Base-by-base conservation (phyloP, 2,329 filamentous ascomycete genomes). In the Geosmithia putterillii region DNA sequence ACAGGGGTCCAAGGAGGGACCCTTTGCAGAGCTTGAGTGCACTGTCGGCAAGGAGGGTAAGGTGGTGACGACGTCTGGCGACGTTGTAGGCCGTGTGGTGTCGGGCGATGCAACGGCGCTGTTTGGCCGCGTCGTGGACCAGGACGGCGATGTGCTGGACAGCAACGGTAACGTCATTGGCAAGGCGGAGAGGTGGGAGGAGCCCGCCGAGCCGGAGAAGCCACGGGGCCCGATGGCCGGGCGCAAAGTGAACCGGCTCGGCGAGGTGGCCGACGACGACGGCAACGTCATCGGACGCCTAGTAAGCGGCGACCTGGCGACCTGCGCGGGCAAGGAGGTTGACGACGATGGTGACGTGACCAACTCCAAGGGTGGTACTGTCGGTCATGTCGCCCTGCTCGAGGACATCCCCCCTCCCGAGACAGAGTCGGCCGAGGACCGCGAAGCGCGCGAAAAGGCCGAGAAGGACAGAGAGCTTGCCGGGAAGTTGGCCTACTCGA, bases 121-220 rank as follows among this genome's bases (percentile, higher is more conserved):
- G 1, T 76, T 81, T 34, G 86, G 86, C 15, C 81, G 85, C 40
- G 54, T 69, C 8, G 86, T 92, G 17, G 86, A 92, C 45, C 81
- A 86, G 48, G 86, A 94, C 49, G 86, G 86, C 34, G 86, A 92
- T 45, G 79, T 94, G 25, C 70, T 84, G 44, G 86, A 92, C 66
- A 80, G 79, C 58, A 88, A 86, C 55, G 75, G 75, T 25, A 79
- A 79, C 48, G 56, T 64, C 1, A 57, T 79, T 2, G 75, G 73
- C 22, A 70, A 73, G 47, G 74, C 75, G 1, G 75, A 79, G 57
- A 66, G 75, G 18, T 79, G 73, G 73, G 70, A 75, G 50, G 71
- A 75, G 54, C 64, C 66, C 10, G 28, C 15, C n/a, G 69, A 67
- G 52, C 78, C 65, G 4, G 63, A 71, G 57, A 70, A 68, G 57